Conservation (phyloP, 352 stramenopile species). For the Phytophthora pseudosyringae region DNA sequence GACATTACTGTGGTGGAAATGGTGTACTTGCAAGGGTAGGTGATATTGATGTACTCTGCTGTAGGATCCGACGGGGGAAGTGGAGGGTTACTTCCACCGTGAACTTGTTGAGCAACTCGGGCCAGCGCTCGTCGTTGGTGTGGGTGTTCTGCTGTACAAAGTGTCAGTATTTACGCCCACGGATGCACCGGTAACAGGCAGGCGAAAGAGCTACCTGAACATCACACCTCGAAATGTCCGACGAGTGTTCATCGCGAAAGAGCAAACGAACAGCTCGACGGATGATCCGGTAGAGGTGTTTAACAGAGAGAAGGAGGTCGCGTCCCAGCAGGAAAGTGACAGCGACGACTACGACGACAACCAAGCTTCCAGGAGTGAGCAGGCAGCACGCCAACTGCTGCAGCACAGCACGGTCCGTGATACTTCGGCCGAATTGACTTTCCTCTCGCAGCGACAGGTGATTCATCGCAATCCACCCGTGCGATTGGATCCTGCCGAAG, state of each 20-base stretch:
- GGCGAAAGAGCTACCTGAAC: conserved; percentile 72
- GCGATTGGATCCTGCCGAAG: conserved; percentile 29
- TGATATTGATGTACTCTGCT: neutral
- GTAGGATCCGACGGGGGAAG: conserved; percentile 80
- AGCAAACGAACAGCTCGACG: conserved; percentile 21
- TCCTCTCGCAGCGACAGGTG: conserved; percentile 82
- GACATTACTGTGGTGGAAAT: neutral
- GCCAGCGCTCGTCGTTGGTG: conserved; percentile 53
- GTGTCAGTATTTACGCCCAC: conserved; percentile 75
- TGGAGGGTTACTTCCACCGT: conserved; percentile 85
- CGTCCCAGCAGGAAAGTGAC: conserved; percentile 44
- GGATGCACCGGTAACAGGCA: conserved; percentile 49
- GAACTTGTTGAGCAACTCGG: conserved; percentile 80
- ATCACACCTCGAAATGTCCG: conserved; percentile 72
- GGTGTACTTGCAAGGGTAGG: neutral
- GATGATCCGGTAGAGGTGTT: conserved; percentile 54
- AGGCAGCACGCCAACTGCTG: conserved; percentile 40
- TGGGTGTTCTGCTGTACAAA: conserved; percentile 65
- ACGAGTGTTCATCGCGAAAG: conserved; percentile 54
- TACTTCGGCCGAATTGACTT: conserved; percentile 73
- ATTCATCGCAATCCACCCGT: conserved; percentile 76
- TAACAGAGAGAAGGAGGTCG: conserved; percentile 52
- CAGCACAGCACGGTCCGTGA: conserved; percentile 56
- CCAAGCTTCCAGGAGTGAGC: conserved; percentile 28
- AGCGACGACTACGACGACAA: conserved; percentile 40